These are phyloP conservation scores for Neurospora sp. DNA, from an alignment of 495 filamentous ascomycete species.

Conservation along the genomic window DNA sequence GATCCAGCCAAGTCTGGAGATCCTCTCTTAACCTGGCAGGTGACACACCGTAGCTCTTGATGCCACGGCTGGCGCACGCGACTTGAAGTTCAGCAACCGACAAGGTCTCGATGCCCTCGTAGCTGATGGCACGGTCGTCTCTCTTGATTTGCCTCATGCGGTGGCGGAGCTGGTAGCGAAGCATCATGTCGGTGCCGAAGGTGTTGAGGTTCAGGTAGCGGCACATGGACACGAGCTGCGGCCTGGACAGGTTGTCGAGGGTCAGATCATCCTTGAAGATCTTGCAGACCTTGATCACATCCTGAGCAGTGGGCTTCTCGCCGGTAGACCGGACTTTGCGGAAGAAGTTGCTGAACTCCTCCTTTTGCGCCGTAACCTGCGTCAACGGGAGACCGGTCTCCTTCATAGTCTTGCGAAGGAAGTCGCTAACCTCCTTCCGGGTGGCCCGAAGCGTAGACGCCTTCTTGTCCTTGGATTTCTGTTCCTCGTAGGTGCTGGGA, in stretches of 20 bases:
- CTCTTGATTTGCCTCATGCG: conserved; percentile 99
- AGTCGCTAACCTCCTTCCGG: conserved; percentile 86
- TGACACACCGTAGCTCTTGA: conserved; percentile 83
- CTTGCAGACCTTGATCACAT: conserved; percentile 99
- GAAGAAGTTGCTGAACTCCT: conserved; percentile 98
- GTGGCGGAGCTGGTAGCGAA: conserved; percentile 95
- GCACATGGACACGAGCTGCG: conserved; percentile 94
- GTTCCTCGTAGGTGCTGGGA: conserved; percentile 92
- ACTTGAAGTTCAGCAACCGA: conserved; percentile 90
- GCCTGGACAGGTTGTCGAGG: conserved; percentile 90
- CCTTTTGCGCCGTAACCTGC: conserved; percentile 74
- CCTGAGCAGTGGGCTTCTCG: conserved; percentile 74
- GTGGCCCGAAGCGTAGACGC: conserved; percentile 72
- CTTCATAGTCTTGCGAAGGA: conserved; percentile 80
- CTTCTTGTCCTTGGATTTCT: conserved; percentile 82
- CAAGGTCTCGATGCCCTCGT: conserved; percentile 86
- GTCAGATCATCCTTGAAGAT: conserved; percentile 98
- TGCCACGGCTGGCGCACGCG: conserved; percentile 80
- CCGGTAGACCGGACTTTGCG: conserved; percentile 88
- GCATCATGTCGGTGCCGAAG: conserved; percentile 92
- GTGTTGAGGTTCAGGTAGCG: conserved; percentile 97
- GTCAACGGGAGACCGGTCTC: conserved; percentile 88
- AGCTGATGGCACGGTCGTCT: conserved; percentile 90
- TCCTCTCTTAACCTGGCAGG: conserved; percentile 84
- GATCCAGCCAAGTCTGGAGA: conserved; percentile 87